A percentile compares a stretch with the other conserved stretches of the same genome.
Evolutionary conservation across 2,329 filamentous ascomycete species (phyloP).

Genomic region (Graphiopsis chlorocephala): DNA sequence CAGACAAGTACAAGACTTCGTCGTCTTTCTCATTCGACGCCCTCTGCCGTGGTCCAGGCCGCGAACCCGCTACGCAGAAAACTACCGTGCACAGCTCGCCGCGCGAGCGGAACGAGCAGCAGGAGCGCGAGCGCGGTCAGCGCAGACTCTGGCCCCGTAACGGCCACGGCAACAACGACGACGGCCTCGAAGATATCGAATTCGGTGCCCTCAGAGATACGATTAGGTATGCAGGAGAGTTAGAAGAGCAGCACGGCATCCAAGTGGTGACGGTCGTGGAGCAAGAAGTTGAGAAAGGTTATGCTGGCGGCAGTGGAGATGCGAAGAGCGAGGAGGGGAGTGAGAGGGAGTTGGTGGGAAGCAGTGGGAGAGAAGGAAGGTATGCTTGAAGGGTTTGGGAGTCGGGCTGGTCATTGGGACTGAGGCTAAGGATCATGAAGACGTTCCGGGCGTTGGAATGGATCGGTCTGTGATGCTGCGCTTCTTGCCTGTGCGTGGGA

Average conservation of each 20-base stretch:
- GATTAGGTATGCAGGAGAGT: background rate
- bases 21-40: background rate
- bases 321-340: constrained; percentile 18
- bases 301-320: background rate
- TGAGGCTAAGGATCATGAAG: no score
- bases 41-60: background rate
- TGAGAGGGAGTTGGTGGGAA: constrained; percentile 8
- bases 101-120: background rate
- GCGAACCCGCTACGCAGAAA: background rate
- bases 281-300: constrained; percentile 20
- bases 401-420: background rate
- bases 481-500: no score
- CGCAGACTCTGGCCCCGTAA: background rate
- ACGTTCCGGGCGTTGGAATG: no score
- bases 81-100: background rate
- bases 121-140: background rate
- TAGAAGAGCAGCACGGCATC: constrained; percentile 24
- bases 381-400: background rate
- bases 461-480: no score
- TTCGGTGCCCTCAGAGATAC: background rate
- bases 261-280: constrained; percentile 23
- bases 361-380: background rate
- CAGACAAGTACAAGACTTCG: background rate
- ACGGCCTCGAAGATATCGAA: constrained; percentile 10
- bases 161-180: background rate